Evolutionary conservation across 768 basidiomycete genomes (phyloP), one percentile per base, ranked within the genome.

Genomic region (Boletus rex-veris): DNA sequence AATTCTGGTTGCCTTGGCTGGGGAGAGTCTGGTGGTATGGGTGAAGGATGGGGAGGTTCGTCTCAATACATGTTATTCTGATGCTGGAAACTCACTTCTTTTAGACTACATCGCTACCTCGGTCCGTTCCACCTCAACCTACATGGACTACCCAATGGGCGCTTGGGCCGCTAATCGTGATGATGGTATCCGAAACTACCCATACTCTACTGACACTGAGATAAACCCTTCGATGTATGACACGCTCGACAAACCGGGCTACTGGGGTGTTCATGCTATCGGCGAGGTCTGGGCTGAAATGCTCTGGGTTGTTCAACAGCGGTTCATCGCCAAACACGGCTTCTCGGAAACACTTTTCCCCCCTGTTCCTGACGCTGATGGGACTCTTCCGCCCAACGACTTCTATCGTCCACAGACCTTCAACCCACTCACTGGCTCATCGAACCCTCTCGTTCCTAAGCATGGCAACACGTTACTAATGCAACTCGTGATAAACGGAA

Each of bases 1-100:
- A 91, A 96, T 74, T 94, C 92, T 30, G 90, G 89, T 3, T 97
- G 95, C 69, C 84, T 98, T 52, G 92, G 92, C 11, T 98, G 90
- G 86, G 95, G 96, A 48, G 94, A 98, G 75, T 80, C 85, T 26
- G 96, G 96, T 37, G 96, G 94, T 24, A 98, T 98, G 95, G 95
- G 95, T 60, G 93, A 97, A 73, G 94, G 94, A 14, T 97, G 94
- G 94, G 94, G 94, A 58, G 85, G 83, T 80, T 52, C 42, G 75
- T 71, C 21, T 14, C 4, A 0, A 7, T 5, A 5, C 19, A 12
- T 50, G 0, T 40, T 9, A 3, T 9, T 12, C 24, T 45, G 5
- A 9, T 53, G 6, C 47, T 42, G 5, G 15, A 21, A 28, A 40
- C 46, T 51, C 9, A 62, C 18, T 2, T 39, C 3, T 21, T 10